Evolutionary conservation across 257 asterid genomes (phyloP).

Genomic region (Nicotiana sylvestris): DNA sequence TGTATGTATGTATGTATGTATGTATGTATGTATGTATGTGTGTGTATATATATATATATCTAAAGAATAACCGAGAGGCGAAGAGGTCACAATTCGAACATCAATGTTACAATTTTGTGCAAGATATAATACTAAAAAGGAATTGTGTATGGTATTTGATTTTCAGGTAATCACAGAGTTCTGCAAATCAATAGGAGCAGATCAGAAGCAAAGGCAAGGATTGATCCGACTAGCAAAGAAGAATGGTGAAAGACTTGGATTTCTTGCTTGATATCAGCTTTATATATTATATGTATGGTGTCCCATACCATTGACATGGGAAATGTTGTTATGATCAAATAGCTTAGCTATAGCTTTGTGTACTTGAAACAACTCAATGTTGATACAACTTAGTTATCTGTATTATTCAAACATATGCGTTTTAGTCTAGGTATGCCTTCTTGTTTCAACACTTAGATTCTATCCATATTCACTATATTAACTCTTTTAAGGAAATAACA

Average conservation of each 20-base stretch:
- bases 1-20: no score
- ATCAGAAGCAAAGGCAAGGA: constrained; percentile 80
- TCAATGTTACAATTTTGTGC: no score
- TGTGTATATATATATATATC: no score
- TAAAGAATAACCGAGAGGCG: no score
- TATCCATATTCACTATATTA: not conserved
- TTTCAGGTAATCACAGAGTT: constrained; percentile 85
- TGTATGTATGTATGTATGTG: no score
- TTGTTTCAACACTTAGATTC: not conserved
- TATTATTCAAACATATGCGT: constrained; percentile 6
- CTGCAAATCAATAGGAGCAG: constrained; percentile 95
- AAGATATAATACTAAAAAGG: no score
- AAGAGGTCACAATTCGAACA: no score
- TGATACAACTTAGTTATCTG: constrained; percentile 1
- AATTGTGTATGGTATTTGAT: not conserved
- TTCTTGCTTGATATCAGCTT: constrained; percentile 51
- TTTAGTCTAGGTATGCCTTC: not conserved
- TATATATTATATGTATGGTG: not conserved
- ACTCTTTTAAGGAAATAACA: not conserved
- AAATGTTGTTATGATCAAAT: not conserved
- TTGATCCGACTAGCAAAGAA: constrained; percentile 87
- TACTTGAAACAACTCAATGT: not conserved
- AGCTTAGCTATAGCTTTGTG: constrained; percentile 10
- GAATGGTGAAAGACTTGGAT: constrained; percentile 84
- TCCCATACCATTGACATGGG: not conserved